Evolutionary conservation across 176 grass and related monocot species (phyloP).

Genomic region (Typha latifolia): DNA sequence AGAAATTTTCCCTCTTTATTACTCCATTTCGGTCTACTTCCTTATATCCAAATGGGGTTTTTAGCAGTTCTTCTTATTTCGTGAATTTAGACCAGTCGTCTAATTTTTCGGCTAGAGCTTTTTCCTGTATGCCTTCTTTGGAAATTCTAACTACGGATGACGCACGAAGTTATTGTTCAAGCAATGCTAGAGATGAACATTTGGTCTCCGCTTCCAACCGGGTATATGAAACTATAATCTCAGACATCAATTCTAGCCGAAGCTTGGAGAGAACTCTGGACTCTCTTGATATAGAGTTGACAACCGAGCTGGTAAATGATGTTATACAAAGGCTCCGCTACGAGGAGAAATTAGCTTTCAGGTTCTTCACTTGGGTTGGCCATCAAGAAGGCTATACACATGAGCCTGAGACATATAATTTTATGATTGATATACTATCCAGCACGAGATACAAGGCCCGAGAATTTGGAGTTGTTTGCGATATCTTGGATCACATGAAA

Average conservation of each 20-base stretch:
- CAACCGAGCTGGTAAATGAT: conserved; percentile 53
- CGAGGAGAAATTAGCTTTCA: conserved; percentile 82
- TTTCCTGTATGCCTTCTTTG: conserved; percentile 12
- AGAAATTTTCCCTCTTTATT: background rate
- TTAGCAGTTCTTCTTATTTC: background rate
- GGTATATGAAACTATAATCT: conserved; percentile 29
- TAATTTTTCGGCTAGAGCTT: conserved; percentile 4
- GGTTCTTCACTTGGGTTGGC: conserved; percentile 69
- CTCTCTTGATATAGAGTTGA: conserved; percentile 40
- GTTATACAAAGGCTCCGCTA: conserved; percentile 64
- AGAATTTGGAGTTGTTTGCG: conserved; percentile 73
- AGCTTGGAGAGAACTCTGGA: conserved; percentile 11
- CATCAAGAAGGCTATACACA: conserved; percentile 57
- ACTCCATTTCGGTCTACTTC: background rate
- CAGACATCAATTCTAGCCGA: conserved; percentile 3
- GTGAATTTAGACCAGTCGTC: background rate
- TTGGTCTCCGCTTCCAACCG: conserved; percentile 5
- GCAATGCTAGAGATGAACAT: background rate
- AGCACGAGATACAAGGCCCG: conserved; percentile 76
- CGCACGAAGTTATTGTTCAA: conserved; percentile 1
- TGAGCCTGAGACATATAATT: conserved; percentile 48
- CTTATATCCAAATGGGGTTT: background rate
- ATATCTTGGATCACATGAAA: conserved; percentile 87
- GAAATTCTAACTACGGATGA: conserved; percentile 10
- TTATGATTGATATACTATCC: conserved; percentile 82